Base-by-base conservation (phyloP, 2,329 filamentous ascomycete species). In the Stylonectria norvegica region DNA sequence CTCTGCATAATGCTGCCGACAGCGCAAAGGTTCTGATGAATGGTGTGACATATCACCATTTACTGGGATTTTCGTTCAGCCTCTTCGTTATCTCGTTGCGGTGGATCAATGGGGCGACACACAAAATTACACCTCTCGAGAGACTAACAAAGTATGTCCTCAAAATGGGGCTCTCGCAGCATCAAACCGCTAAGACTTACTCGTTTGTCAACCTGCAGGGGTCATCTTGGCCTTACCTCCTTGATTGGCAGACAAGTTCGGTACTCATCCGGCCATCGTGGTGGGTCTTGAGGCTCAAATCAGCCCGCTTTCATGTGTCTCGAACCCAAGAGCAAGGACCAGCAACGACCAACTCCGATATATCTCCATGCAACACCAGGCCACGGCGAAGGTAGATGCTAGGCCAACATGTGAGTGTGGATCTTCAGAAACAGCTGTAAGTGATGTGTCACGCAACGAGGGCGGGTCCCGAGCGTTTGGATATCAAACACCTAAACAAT, bases 351-450 rank as follows among this genome's bases (percentile, higher is more conserved):
- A 43, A 47, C 34, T 34, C 47, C 48, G 51, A 50, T 27, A 44
- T 43, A 44, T 48, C 44, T 50, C 53, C 51, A 53, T 43, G 32
- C 25, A 42, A 31, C 37, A 37, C 45, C 51, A 43, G 48, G 31
- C 22, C 38, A 50, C 41, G 40, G 39, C 10, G n/a, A 16, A 16
- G 11, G 14, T 11, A 32, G n/a, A 16, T 32, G 16, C 5, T 25
- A 25, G 12, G 22, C 7, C 20, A 40, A 50, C 33, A 49, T 47
- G 38, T 40, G 44, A 48, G 36, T 43, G 48, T 44, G 45, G 52
- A 45, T 15, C 48, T 20, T 15, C 39, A 36, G 34, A 32, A 53
- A 47, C 41, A 37, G 45, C 37, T 39, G 38, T 15, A 17, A 36
- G 20, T 31, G 30, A 34, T 27, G 34, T 35, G 38, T 52, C 45